Conservation (phyloP, 352 stramenopile species). For the Phytophthora pseudosyringae region DNA sequence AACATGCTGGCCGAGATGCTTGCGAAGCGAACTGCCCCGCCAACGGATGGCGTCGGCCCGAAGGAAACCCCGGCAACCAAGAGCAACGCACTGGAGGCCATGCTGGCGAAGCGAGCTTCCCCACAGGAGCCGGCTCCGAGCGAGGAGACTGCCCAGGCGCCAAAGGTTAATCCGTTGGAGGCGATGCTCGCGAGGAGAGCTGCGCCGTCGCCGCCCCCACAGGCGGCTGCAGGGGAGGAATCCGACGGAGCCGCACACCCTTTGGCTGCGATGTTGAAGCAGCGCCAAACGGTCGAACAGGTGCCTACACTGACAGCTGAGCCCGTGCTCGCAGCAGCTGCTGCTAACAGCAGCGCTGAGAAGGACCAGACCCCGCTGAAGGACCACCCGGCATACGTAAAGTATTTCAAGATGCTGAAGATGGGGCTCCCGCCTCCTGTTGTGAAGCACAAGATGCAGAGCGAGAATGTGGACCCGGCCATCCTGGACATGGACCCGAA, state of each 20-base stretch:
- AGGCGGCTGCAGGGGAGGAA: constrained; percentile 10
- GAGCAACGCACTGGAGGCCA: constrained; percentile 44
- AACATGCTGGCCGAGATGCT: constrained; percentile 53
- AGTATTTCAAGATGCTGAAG: constrained; percentile 89
- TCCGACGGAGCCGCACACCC: constrained; percentile 23
- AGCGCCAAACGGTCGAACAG: constrained; percentile 29
- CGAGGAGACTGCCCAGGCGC: constrained; percentile 12
- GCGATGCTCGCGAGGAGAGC: constrained; percentile 50
- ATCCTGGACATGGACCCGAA: constrained; percentile 73
- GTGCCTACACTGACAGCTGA: constrained; percentile 11
- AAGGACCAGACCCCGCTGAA: constrained; percentile 56
- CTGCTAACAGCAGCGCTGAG: constrained; percentile 5
- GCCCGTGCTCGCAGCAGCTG: neutral
- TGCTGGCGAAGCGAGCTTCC: constrained; percentile 39
- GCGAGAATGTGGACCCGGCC: constrained; percentile 62
- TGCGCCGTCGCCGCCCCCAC: constrained; percentile 6
- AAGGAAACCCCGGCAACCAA: constrained; percentile 13
- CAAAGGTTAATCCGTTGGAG: constrained; percentile 47
- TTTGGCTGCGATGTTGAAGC: constrained; percentile 53
- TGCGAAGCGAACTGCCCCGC: constrained; percentile 27
- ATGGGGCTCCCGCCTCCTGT: constrained; percentile 69
- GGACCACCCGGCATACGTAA: constrained; percentile 68
- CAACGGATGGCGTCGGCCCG: constrained; percentile 12
- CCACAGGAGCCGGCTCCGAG: constrained; percentile 4
- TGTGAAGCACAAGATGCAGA: constrained; percentile 83